phyloP scores from a whole-genome alignment of 2,329 filamentous ascomycete genomes.

The Nigrospora osmanthi region DNA sequence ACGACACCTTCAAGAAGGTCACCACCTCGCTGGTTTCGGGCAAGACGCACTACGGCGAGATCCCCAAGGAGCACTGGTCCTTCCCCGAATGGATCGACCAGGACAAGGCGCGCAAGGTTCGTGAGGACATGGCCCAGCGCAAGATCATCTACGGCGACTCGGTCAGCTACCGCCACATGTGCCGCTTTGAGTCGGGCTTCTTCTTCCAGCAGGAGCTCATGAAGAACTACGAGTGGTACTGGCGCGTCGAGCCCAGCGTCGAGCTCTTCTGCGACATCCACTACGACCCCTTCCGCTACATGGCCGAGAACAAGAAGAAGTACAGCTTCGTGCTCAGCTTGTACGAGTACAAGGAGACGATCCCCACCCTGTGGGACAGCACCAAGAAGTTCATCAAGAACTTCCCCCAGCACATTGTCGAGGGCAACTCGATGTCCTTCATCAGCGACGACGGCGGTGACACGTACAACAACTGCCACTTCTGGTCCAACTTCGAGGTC shows the following conservation, averaged over 20 bases:
- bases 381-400: slow-evolving; percentile 89
- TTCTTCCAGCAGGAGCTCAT: slow-evolving; percentile 95
- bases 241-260: slow-evolving; percentile 95
- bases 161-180: slow-evolving; percentile 98
- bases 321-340: slow-evolving; percentile 95
- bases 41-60: slow-evolving; percentile 83
- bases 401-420: slow-evolving; percentile 78
- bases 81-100: slow-evolving; percentile 95
- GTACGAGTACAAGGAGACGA: slow-evolving; percentile 95
- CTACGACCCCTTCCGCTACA: slow-evolving; percentile 94
- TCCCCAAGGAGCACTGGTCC: slow-evolving; percentile 91
- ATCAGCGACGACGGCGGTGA: slow-evolving; percentile 86
- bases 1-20: slow-evolving; percentile 87
- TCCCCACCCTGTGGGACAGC: slow-evolving; percentile 92
- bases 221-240: slow-evolving; percentile 98
- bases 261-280: slow-evolving; percentile 94
- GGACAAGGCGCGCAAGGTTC: slow-evolving; percentile 81
- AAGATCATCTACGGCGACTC: slow-evolving; percentile 99
- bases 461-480: slow-evolving; percentile 95
- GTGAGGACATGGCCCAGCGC: slow-evolving; percentile 85
- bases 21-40: slow-evolving; percentile 87
- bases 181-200: slow-evolving; percentile 97
- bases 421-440: slow-evolving; percentile 83
- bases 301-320: slow-evolving; percentile 95
- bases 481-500: slow-evolving; percentile 99